phyloP scores from a whole-genome alignment of 148 eudicot genomes.

The Fagopyrum esculentum region DNA sequence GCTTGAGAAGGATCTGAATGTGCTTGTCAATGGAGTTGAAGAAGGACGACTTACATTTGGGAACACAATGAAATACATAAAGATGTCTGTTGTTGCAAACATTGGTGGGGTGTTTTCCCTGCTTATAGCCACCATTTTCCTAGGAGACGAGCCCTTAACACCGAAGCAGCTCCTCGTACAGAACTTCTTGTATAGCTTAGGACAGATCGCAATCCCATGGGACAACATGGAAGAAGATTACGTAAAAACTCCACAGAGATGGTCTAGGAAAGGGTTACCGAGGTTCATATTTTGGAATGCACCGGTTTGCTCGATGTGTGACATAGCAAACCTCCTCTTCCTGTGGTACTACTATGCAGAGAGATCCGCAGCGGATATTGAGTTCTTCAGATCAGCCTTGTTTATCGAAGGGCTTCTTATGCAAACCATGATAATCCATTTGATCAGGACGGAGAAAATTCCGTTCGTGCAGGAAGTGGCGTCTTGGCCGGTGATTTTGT shows the following conservation, averaged over 20 bases:
- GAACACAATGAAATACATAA: constrained; percentile 46
- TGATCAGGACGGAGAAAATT: constrained; percentile 41
- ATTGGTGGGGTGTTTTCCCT: constrained; percentile 34
- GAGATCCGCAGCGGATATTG: not conserved
- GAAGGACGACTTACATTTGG: constrained; percentile 33
- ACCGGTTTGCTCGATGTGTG: constrained; percentile 37
- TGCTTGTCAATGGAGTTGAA: constrained; percentile 44
- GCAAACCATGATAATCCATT: constrained; percentile 44
- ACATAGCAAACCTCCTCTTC: constrained; percentile 28
- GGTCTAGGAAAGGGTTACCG: constrained; percentile 34
- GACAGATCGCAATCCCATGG: constrained; percentile 46
- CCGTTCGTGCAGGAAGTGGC: constrained; percentile 49
- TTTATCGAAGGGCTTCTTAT: constrained; percentile 43
- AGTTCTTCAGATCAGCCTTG: constrained; percentile 31
- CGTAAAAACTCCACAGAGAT: constrained; percentile 33
- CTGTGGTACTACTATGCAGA: constrained; percentile 32
- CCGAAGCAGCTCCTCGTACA: constrained; percentile 40
- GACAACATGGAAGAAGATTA: constrained; percentile 45
- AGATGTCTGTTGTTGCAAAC: constrained; percentile 41
- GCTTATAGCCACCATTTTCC: constrained; percentile 31
- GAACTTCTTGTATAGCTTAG: constrained; percentile 40
- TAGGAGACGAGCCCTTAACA: constrained; percentile 35
- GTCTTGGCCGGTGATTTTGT: constrained; percentile 41
- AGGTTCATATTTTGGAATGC: constrained; percentile 39
- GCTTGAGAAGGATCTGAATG: constrained; percentile 44